Percentiles rank a stretch among this genome's conserved stretches.
These are phyloP conservation scores for Davidsoniella australis DNA, from an alignment of 2,329 filamentous ascomycete genomes.

Conservation along the genomic window DNA sequence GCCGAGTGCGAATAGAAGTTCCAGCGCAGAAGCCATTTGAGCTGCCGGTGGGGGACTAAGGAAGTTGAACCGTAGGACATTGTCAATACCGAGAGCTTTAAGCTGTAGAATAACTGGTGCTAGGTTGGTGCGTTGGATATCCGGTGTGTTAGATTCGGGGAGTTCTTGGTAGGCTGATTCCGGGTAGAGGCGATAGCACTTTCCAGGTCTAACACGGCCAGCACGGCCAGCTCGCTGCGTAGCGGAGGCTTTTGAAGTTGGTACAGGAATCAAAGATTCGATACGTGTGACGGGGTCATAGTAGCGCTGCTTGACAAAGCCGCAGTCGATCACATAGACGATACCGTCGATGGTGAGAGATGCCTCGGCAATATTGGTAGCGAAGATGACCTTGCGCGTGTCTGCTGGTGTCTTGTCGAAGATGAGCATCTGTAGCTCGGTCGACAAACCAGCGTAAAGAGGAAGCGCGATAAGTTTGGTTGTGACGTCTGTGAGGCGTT, in stretches of 20 bases:
- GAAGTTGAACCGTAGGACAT: slow-evolving; percentile 80
- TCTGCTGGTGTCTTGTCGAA: slow-evolving; percentile 72
- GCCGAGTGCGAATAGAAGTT: slow-evolving; percentile 72
- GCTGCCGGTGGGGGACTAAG: slow-evolving; percentile 72
- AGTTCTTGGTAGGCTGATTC: slow-evolving; percentile 52
- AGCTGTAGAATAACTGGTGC: slow-evolving; percentile 79
- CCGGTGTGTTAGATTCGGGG: slow-evolving; percentile 59
- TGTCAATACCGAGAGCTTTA: slow-evolving; percentile 89
- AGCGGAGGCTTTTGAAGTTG: slow-evolving; percentile 83
- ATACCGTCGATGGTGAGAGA: slow-evolving; percentile 90
- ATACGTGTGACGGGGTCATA: slow-evolving; percentile 77
- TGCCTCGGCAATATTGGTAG: slow-evolving; percentile 92
- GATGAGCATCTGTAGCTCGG: slow-evolving; percentile 86
- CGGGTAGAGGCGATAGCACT: slow-evolving; percentile 87
- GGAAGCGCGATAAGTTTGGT: slow-evolving; percentile 52
- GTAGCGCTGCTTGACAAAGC: slow-evolving; percentile 76
- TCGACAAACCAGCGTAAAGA: slow-evolving; percentile 74
- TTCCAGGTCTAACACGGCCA: slow-evolving; percentile 74
- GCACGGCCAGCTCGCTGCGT: slow-evolving; percentile 80
- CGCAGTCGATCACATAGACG: slow-evolving; percentile 76
- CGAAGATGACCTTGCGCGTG: slow-evolving; percentile 78
- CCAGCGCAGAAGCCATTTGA: slow-evolving; percentile 69
- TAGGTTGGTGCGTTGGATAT: slow-evolving; percentile 83
- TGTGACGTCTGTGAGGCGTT: slow-evolving; percentile 23
- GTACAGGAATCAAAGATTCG: slow-evolving; percentile 65